phyloP scores from a whole-genome alignment of 2,329 filamentous ascomycete species.

The Fusarium proliferatum region DNA sequence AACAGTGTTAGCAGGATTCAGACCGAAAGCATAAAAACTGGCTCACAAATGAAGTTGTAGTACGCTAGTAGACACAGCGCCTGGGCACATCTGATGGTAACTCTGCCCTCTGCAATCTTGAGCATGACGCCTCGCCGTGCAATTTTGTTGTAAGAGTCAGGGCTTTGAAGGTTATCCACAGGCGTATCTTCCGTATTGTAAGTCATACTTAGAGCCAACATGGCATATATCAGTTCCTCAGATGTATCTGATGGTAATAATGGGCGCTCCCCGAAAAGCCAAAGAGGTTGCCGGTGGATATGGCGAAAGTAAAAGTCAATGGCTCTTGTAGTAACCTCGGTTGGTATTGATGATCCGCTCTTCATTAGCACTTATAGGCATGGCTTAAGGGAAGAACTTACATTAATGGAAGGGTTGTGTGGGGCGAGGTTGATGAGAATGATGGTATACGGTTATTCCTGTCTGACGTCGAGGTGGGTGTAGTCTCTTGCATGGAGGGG shows the following conservation, averaged over 20 bases:
- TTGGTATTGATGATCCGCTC: background rate
- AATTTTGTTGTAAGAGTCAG: background rate
- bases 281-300: constrained; percentile 27
- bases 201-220: constrained; percentile 10
- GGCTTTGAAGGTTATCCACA: background rate
- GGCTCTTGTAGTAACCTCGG: background rate
- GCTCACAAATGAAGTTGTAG: constrained; percentile 13
- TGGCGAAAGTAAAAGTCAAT: constrained; percentile 22
- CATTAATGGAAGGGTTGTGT: background rate
- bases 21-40: no score
- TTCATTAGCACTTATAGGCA: fast-evolving
- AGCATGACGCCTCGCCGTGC: constrained; percentile 19
- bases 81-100: constrained; percentile 5
- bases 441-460: background rate
- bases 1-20: background rate
- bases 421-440: background rate
- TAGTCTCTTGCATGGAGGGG: background rate
- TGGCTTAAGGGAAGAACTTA: fast-evolving
- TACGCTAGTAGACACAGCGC: constrained; percentile 13
- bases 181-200: background rate
- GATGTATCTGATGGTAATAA: background rate
- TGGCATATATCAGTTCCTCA: background rate
- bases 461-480: background rate
- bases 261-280: constrained; percentile 5
- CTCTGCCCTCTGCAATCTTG: constrained; percentile 9